Conservation (phyloP, 768 basidiomycete species). For the Serendipita sp. region DNA sequence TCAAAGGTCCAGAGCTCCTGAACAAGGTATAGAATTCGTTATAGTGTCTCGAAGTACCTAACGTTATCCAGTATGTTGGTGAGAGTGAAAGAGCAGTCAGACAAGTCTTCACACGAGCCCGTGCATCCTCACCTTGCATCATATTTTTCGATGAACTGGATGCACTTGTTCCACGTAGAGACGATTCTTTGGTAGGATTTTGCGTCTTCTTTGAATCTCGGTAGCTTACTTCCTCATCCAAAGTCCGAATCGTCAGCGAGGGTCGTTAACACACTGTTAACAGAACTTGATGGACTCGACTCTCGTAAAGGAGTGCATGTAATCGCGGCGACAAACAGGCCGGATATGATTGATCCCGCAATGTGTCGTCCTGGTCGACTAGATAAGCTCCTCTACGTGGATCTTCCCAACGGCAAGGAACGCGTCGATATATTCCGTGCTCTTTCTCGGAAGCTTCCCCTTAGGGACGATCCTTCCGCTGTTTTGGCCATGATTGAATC, state of each 20-base stretch:
- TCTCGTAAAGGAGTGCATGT: conserved; percentile 78
- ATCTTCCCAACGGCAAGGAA: conserved; percentile 58
- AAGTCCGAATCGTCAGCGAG: conserved; percentile 87
- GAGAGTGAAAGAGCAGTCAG: conserved; percentile 92
- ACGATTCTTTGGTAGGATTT: conserved; percentile 61
- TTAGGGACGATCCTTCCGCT: conserved; percentile 25
- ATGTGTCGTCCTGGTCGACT: conserved; percentile 94
- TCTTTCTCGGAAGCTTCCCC: conserved; percentile 45
- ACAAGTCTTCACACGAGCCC: conserved; percentile 85
- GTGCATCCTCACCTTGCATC: conserved; percentile 86
- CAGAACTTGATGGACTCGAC: conserved; percentile 86
- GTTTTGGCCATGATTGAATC: conserved; percentile 38
- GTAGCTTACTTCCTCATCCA: conserved; percentile 7
- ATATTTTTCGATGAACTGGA: conserved; percentile 95
- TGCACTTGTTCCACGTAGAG: conserved; percentile 76
- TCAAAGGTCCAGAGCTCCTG: conserved; percentile 90
- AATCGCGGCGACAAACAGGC: conserved; percentile 86
- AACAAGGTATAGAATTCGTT: conserved; percentile 57
- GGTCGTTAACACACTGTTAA: conserved; percentile 86
- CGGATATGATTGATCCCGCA: conserved; percentile 95
- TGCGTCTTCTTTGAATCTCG: neutral
- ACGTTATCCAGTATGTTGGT: conserved; percentile 62
- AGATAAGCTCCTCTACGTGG: conserved; percentile 88
- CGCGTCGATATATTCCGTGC: conserved; percentile 75
- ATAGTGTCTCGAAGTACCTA: neutral